Evolutionary conservation across 345 rosid genomes (phyloP).

Genomic region (Capsella bursapastoris): DNA sequence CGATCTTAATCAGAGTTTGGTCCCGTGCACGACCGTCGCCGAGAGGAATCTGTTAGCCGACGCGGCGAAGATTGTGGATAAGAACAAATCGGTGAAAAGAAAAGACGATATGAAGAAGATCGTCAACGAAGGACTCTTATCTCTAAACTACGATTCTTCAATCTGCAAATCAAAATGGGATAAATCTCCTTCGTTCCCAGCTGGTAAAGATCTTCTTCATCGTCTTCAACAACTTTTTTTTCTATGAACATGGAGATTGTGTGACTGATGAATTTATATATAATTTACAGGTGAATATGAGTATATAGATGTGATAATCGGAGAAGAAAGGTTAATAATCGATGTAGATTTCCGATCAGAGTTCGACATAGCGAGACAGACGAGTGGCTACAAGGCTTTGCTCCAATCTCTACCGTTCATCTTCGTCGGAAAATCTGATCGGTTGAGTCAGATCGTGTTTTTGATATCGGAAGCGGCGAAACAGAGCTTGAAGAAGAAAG

Average conservation of each 20-base stretch:
- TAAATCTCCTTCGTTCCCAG: conserved; percentile 68
- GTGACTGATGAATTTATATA: conserved; percentile 13
- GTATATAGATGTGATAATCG: conserved; percentile 79
- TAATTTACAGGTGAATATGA: conserved; percentile 77
- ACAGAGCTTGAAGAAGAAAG: conserved; percentile 90
- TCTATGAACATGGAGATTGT: conserved; percentile 7
- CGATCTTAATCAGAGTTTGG: conserved; percentile 60
- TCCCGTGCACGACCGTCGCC: conserved; percentile 64
- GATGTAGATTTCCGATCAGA: conserved; percentile 95
- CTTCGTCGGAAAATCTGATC: conserved; percentile 87
- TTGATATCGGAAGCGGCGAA: conserved; percentile 87
- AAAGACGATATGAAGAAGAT: conserved; percentile 77
- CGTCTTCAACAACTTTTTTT: not conserved
- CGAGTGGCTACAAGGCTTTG: conserved; percentile 68
- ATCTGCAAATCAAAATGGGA: conserved; percentile 98
- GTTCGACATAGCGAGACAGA: conserved; percentile 91
- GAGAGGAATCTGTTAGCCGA: conserved; percentile 88
- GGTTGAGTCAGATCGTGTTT: conserved; percentile 73
- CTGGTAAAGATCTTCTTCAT: conserved; percentile 51
- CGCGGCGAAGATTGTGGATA: conserved; percentile 78
- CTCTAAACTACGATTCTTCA: conserved; percentile 71
- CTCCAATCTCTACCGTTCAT: conserved; percentile 80
- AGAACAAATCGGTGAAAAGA: conserved; percentile 65
- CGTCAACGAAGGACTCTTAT: conserved; percentile 61
- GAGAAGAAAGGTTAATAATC: conserved; percentile 68